Percentiles rank a stretch among this genome's conserved stretches.
Conservation (phyloP, 2,329 filamentous ascomycete species). For the Knoxdaviesia capensis region DNA sequence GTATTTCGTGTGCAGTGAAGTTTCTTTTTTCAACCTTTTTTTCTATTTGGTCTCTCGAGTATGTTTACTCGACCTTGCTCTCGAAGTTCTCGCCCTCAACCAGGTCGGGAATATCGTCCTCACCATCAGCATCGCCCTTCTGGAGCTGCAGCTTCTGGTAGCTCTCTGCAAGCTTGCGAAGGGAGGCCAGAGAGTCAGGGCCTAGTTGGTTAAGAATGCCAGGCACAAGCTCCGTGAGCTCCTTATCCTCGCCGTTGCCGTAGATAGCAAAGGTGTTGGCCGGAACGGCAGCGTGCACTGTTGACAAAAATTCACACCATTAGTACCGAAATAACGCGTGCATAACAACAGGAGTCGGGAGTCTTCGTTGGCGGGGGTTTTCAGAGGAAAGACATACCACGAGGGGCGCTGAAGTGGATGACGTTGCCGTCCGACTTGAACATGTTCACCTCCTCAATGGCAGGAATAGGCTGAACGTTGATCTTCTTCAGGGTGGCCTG, state of each 20-base stretch:
- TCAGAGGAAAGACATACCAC: constrained; percentile 43
- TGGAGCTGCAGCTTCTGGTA: constrained; percentile 99
- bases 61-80: constrained; percentile 74
- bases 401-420: constrained; percentile 95
- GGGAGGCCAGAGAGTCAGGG: constrained; percentile 89
- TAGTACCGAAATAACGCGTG: too few relatives aligned
- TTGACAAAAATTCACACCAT: neutral
- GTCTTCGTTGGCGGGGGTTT: constrained; percentile 1
- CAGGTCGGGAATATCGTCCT: constrained; percentile 92
- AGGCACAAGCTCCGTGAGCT: constrained; percentile 96
- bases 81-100: constrained; percentile 98
- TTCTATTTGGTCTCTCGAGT: neutral
- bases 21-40: neutral
- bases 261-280: constrained; percentile 99
- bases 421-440: constrained; percentile 99
- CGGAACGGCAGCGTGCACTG: constrained; percentile 91
- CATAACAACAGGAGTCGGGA: too few relatives aligned
- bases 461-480: constrained; percentile 98
- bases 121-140: constrained; percentile 59
- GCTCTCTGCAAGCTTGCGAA: constrained; percentile 96
- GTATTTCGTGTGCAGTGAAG: too few relatives aligned
- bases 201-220: constrained; percentile 99
- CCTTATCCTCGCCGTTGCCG: constrained; percentile 97
- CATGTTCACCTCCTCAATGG: constrained; percentile 99
- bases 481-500: constrained; percentile 96